Percentiles rank a stretch among this genome's conserved stretches.
Evolutionary conservation across 441 rosid species (phyloP).

Genomic region (Corymbia calophylla): DNA sequence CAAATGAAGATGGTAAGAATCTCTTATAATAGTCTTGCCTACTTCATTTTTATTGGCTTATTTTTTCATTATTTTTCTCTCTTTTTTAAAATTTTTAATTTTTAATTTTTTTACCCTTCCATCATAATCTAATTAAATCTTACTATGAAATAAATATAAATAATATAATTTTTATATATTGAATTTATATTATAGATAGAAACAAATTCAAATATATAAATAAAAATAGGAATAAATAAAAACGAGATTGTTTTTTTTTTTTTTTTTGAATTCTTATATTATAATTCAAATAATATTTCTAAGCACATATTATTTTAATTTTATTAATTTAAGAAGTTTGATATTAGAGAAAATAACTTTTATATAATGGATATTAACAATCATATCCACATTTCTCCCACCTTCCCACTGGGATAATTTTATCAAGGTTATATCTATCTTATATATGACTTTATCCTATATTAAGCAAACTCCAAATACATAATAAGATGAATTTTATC

Average conservation of each 20-base stretch:
- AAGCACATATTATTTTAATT: no score
- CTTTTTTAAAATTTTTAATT: no score
- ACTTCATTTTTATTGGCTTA: neutral
- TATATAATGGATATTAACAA: no score
- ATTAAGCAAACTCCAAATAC: no score
- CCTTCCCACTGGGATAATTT: neutral
- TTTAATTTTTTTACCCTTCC: neutral
- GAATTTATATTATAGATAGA: no score
- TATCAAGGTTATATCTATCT: accelerated
- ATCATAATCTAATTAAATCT: neutral
- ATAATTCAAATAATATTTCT: neutral
- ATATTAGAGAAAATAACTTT: no score
- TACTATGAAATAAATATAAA: neutral
- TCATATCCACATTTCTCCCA: accelerated
- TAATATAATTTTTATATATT: no score
- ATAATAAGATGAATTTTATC: accelerated
- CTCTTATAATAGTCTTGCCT: neutral
- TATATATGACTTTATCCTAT: neutral
- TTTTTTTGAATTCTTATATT: neutral
- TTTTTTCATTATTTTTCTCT: no score
- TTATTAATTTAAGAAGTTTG: no score
- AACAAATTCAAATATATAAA: no score
- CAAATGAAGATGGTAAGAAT: neutral
- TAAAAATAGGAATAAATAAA: neutral
- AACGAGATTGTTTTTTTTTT: no score